Conservation (phyloP, 768 basidiomycete genomes). For the Suillus ampliporus region DNA sequence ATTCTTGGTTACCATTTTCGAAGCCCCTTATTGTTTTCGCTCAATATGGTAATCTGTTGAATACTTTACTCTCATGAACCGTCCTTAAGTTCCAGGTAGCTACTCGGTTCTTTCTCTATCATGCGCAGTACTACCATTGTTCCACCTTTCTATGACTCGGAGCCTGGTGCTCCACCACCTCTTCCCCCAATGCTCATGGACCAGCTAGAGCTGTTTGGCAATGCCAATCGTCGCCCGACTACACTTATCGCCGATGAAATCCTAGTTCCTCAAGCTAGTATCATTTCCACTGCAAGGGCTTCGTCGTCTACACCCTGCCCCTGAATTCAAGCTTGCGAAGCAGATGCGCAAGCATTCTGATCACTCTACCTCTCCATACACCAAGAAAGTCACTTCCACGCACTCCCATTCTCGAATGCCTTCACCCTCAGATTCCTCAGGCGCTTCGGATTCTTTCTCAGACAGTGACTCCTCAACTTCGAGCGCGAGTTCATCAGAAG, state of each 20-base stretch:
- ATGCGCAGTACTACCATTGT: constrained; percentile 11
- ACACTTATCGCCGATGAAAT: constrained; percentile 7
- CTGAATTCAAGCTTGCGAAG: neutral
- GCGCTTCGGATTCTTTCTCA: constrained; percentile 2
- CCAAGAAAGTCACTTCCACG: neutral
- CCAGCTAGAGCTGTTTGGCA: constrained; percentile 9
- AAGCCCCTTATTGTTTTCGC: neutral
- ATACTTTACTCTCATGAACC: neutral
- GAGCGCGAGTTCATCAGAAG: constrained; percentile 10
- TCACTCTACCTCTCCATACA: neutral
- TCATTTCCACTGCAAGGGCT: neutral
- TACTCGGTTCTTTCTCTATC: neutral
- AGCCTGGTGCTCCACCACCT: neutral
- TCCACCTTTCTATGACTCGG: constrained; percentile 6
- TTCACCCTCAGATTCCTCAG: neutral
- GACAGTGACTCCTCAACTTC: constrained; percentile 4
- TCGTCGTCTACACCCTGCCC: neutral
- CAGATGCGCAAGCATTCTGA: neutral
- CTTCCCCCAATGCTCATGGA: constrained; percentile 6
- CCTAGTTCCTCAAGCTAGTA: neutral
- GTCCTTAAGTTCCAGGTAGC: neutral
- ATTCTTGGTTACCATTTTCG: neutral
- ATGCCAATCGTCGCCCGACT: neutral
- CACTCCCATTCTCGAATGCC: neutral
- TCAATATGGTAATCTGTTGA: constrained; percentile 6